Conservation (phyloP, 2,329 filamentous ascomycete genomes). For the Cytospora leucostoma region DNA sequence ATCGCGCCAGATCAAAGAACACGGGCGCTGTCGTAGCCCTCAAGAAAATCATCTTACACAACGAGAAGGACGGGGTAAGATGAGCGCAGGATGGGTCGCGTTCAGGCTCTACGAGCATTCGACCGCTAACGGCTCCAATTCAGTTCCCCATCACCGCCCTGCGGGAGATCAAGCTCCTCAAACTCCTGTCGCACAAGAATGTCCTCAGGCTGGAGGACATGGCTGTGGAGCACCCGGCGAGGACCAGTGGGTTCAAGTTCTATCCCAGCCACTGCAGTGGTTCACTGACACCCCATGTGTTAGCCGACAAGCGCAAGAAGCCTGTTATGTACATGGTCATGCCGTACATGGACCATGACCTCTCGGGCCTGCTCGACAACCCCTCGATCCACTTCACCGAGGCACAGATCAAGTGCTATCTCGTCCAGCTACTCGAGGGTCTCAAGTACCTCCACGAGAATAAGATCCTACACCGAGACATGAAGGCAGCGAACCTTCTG, state of each 20-base stretch:
- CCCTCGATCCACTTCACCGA: slow-evolving; percentile 84
- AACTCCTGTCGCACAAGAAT: slow-evolving; percentile 90
- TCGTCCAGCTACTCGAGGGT: slow-evolving; percentile 89
- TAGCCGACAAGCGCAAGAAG: slow-evolving; percentile 75
- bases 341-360: slow-evolving; percentile 98
- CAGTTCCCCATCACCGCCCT: slow-evolving; percentile 97
- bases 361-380: slow-evolving; percentile 96
- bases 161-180: slow-evolving; percentile 95
- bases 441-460: slow-evolving; percentile 87
- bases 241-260: slow-evolving; percentile 51
- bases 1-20: slow-evolving; percentile 78
- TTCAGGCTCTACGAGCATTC: neutral
- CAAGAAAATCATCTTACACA: slow-evolving; percentile 99
- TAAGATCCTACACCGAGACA: slow-evolving; percentile 91
- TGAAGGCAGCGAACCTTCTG: slow-evolving; percentile 97
- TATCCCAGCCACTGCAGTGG: slow-evolving; percentile 15
- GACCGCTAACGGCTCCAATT: slow-evolving; percentile 20
- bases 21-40: slow-evolving; percentile 78
- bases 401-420: slow-evolving; percentile 96
- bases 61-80: slow-evolving; percentile 91
- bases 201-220: slow-evolving; percentile 89
- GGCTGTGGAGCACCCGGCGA: slow-evolving; percentile 79
- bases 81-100: slow-evolving; percentile 14
- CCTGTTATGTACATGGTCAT: slow-evolving; percentile 98
- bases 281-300: slow-evolving; percentile 29